Evolutionary conservation across 192 early-diverging fungal genomes (phyloP).

Genomic region (Paraglomus brasilianum): DNA sequence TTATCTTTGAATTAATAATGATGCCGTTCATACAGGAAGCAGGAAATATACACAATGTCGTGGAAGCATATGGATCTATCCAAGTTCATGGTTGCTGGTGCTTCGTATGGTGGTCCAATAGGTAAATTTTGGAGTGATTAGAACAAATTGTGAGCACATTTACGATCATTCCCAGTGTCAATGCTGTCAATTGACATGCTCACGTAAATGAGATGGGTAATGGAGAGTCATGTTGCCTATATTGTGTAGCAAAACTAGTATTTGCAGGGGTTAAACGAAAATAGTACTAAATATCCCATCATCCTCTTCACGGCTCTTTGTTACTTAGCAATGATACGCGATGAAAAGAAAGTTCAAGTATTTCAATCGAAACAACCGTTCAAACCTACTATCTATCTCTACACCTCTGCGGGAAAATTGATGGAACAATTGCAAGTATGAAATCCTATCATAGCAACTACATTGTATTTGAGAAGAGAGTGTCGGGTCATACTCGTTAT

Average conservation of each 20-base stretch:
- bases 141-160: slow-evolving; percentile 14
- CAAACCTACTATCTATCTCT: slow-evolving; percentile 81
- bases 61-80: slow-evolving; percentile 89
- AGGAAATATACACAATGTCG: slow-evolving; percentile 82
- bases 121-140: slow-evolving; percentile 47
- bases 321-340: slow-evolving; percentile 81
- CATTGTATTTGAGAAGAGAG: background rate
- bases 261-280: too few relatives aligned
- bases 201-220: too few relatives aligned
- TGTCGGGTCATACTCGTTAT: background rate
- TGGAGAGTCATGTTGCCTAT: too few relatives aligned
- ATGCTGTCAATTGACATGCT: too few relatives aligned
- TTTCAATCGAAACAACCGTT: slow-evolving; percentile 70
- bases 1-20: background rate
- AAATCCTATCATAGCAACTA: background rate
- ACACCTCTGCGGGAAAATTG: slow-evolving; percentile 80
- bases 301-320: too few relatives aligned
- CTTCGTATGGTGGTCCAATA: slow-evolving; percentile 91
- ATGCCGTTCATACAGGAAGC: slow-evolving; percentile 47
- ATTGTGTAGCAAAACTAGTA: too few relatives aligned
- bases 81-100: slow-evolving; percentile 78
- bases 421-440: slow-evolving; percentile 82
- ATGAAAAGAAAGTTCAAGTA: slow-evolving; percentile 79
- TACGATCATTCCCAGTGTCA: too few relatives aligned
- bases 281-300: too few relatives aligned